Conservation (phyloP, 2,329 filamentous ascomycete genomes). For the Colletotrichum tamarilloi region DNA sequence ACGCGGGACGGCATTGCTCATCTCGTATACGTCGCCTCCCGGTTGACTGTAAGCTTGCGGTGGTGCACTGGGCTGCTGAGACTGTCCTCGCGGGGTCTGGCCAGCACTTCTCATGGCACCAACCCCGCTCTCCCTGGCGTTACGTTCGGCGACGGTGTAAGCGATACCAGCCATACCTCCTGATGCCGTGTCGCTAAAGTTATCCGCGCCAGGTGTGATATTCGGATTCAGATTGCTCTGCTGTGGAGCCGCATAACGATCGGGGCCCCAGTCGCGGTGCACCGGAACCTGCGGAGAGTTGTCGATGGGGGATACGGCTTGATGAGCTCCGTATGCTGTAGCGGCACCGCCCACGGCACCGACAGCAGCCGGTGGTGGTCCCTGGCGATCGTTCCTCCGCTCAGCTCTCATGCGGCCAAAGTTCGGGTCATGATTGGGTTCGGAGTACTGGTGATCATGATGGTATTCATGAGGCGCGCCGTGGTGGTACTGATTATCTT, state of each 20-base stretch:
- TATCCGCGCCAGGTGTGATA: slow-evolving; percentile 73
- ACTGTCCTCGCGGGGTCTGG: slow-evolving; percentile 41
- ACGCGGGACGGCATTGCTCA: slow-evolving; percentile 21
- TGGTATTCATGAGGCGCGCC: slow-evolving; percentile 24
- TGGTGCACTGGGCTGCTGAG: slow-evolving; percentile 38
- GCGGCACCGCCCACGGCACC: slow-evolving; percentile 39
- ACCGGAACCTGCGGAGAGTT: slow-evolving; percentile 18
- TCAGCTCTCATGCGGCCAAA: slow-evolving; percentile 48
- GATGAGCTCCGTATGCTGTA: slow-evolving; percentile 35
- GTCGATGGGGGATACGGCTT: slow-evolving; percentile 18
- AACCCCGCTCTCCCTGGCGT: slow-evolving; percentile 72
- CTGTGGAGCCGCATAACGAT: slow-evolving; percentile 23
- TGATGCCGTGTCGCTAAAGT: slow-evolving; percentile 70
- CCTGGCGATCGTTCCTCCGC: slow-evolving; percentile 46
- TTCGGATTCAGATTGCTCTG: slow-evolving; percentile 46
- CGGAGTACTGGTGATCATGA: slow-evolving; percentile 33
- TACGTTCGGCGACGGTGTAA: slow-evolving; percentile 71
- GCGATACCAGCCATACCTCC: slow-evolving; percentile 78
- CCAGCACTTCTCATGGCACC: slow-evolving; percentile 64
- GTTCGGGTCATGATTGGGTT: slow-evolving; percentile 51
- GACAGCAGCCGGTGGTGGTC: slow-evolving; percentile 37
- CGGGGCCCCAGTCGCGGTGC: slow-evolving; percentile 27
- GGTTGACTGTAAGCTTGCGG: slow-evolving; percentile 37
- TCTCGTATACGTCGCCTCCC: slow-evolving; percentile 39
- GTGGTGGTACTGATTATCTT: slow-evolving; percentile 28